phyloP scores from a whole-genome alignment of 306 rosid genomes.

The Aeschynomene evenia region DNA sequence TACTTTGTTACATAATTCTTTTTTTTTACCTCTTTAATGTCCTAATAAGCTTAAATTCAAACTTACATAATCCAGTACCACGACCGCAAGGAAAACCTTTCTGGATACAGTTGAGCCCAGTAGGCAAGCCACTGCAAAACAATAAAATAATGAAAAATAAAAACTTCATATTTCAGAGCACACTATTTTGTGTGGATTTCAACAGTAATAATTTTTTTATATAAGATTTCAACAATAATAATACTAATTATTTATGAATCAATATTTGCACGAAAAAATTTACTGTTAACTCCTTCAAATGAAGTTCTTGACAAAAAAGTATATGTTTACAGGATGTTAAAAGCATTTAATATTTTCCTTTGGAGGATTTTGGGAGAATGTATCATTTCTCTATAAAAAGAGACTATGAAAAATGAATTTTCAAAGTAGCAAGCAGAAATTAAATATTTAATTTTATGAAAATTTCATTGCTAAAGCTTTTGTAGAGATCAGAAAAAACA shows the following conservation, averaged over 20 bases:
- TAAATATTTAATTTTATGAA: neutral
- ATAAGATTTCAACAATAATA: too few relatives aligned
- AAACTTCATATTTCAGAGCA: neutral
- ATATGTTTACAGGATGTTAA: too few relatives aligned
- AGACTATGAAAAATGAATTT: neutral
- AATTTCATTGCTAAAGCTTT: neutral
- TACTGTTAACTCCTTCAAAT: too few relatives aligned
- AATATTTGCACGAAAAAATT: too few relatives aligned
- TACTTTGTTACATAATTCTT: neutral
- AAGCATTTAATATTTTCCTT: too few relatives aligned
- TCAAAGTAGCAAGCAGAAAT: neutral
- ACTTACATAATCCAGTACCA: conserved; percentile 63
- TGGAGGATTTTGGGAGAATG: too few relatives aligned
- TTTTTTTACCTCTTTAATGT: neutral
- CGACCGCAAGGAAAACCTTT: conserved; percentile 60
- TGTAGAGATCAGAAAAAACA: neutral
- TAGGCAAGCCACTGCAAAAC: conserved; percentile 61
- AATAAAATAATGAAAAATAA: too few relatives aligned
- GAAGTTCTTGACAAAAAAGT: too few relatives aligned
- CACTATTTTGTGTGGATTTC: neutral
- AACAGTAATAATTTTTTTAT: too few relatives aligned
- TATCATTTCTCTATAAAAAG: too few relatives aligned
- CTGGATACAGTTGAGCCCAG: conserved; percentile 72
- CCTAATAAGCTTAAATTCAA: neutral
- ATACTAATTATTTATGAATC: neutral